These are phyloP conservation scores for Aphanomyces stellatus DNA, from an alignment of 352 stramenopile species.

Conservation along the genomic window DNA sequence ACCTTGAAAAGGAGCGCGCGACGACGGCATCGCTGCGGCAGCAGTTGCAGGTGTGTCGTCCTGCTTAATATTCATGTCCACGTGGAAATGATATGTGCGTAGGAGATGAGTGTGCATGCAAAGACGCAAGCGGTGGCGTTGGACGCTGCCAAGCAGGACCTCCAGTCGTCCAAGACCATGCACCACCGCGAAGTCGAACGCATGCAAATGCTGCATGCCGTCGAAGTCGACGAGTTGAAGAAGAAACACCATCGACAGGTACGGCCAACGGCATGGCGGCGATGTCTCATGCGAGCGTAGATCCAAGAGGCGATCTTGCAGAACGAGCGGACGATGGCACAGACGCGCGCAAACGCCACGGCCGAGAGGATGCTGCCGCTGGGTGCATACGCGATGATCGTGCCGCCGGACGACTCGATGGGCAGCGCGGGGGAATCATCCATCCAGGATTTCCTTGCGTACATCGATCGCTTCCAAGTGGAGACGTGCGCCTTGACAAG, in stretches of 20 bases:
- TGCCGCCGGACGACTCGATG: no score
- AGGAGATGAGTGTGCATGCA: no score
- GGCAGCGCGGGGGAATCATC: no score
- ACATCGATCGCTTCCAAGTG: conserved; percentile 15
- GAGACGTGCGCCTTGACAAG: neutral
- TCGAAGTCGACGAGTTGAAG: conserved; percentile 14
- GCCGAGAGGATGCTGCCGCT: no score
- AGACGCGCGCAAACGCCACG: no score
- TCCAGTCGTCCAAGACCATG: neutral
- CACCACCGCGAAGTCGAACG: conserved; percentile 10
- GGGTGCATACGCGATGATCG: no score
- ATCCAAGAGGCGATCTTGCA: conserved; percentile 13
- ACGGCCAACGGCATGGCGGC: neutral
- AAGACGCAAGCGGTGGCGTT: conserved; percentile 1
- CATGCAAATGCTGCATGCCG: neutral
- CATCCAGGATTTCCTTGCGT: conserved; percentile 9
- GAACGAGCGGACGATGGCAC: conserved; percentile 8
- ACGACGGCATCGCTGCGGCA: neutral
- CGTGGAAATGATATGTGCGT: neutral
- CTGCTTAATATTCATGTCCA: neutral
- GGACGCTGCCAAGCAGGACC: neutral
- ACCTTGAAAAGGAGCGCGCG: neutral
- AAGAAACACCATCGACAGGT: conserved; percentile 12
- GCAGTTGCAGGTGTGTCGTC: conserved; percentile 2
- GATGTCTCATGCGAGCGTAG: neutral